Evolutionary conservation across 2,329 filamentous ascomycete genomes (phyloP), one percentile per base, ranked within the genome.

Genomic region (Calonectria crousiana): DNA sequence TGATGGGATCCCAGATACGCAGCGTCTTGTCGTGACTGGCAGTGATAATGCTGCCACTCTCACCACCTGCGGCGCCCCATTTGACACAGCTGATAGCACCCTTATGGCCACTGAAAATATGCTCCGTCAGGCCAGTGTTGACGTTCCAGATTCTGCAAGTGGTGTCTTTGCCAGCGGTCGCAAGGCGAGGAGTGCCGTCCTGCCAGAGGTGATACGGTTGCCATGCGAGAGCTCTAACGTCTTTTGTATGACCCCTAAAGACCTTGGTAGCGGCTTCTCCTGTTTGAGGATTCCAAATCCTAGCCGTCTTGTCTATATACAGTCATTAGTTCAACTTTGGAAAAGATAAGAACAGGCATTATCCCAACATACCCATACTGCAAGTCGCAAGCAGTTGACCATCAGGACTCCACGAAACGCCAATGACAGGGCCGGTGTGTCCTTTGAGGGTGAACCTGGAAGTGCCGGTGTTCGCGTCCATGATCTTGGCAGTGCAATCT

Each of bases 371-470:
- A 56, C 52, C 52, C 56, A 62, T 62, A 26, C 56, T 62, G 56
- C 56, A 62, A 41, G 56, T 62, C 5, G 56, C 56, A 4, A 62
- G 36, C 26, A 62, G 34, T 23, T 62, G 13, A 5, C 56, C 56
- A 28, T 62, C 56, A 16, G 56, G 56, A 26, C 56, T 62, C 56
- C 56, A 62, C 1, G 56, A 36, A 3, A 62, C 34, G 23, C 56
- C 56, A n/a, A 62, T 62, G 23, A 62, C 56, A 14, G 56, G 56
- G 36, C 56, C 56, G 18, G 56, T 62, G 36, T 62, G 56, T 62
- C 56, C 56, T 11, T 62, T 62, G 3, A 62, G 36, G 2, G 56
- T 62, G 36, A 41, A 62, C 26, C 26, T 62, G 23, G 56, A 1
- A 1, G 56, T 62, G 9, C 56, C 56, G 4, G 56, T 62, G 23